These are phyloP conservation scores for Phascolomyces articulosus DNA, from an alignment of 371 early-diverging fungal genomes.

Conservation along the genomic window DNA sequence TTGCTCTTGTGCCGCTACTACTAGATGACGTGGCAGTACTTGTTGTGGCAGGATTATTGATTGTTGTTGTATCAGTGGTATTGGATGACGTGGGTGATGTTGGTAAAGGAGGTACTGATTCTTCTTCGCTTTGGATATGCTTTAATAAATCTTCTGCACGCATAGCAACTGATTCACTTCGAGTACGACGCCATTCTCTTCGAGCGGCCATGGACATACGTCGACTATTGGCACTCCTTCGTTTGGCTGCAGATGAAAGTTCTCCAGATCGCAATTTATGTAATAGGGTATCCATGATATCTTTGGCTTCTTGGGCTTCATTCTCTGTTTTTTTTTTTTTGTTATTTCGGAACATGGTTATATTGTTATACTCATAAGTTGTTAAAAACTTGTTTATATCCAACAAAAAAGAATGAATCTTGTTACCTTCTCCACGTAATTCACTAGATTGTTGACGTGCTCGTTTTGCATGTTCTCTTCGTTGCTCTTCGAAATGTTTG, in stretches of 20 bases:
- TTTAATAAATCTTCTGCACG: constrained; percentile 75
- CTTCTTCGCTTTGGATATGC: constrained; percentile 63
- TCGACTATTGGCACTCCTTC: constrained; percentile 43
- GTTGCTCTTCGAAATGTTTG: constrained; percentile 48
- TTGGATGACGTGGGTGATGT: background rate
- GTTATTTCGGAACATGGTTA: no score
- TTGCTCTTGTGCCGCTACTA: background rate
- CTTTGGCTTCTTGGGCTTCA: constrained; percentile 69
- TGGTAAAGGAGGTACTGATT: constrained; percentile 30
- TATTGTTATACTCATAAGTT: no score
- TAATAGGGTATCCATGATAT: constrained; percentile 83
- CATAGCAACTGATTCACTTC: constrained; percentile 64
- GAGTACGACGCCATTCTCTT: constrained; percentile 49
- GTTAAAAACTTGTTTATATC: no score
- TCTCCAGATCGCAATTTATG: constrained; percentile 77
- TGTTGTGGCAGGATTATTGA: background rate
- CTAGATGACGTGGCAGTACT: background rate
- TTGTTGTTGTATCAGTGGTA: background rate
- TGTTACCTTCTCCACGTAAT: constrained; percentile 42
- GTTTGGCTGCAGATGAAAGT: constrained; percentile 56
- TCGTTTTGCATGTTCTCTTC: constrained; percentile 39
- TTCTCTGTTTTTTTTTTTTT: constrained; percentile 1
- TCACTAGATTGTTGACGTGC: constrained; percentile 30
- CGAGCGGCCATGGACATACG: constrained; percentile 28
- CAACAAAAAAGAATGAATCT: no score